Percentiles rank a stretch among this genome's conserved stretches.
Conservation (phyloP, 441 rosid genomes). For the Erodium trifolium region DNA sequence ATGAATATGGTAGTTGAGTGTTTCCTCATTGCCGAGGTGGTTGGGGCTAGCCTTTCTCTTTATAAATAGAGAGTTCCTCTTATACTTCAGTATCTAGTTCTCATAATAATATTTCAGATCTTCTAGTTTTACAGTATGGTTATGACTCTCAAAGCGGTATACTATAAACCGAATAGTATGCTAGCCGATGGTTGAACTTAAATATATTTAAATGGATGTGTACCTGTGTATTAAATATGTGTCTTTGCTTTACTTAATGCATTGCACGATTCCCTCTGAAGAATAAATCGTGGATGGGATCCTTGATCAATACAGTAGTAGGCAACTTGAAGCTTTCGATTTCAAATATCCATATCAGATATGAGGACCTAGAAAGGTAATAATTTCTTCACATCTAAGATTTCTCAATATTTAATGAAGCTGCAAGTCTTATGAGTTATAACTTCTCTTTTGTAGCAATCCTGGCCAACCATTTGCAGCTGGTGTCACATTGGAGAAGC, state of each 20-base stretch:
- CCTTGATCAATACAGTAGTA: slow-evolving; percentile 80
- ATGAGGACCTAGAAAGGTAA: slow-evolving; percentile 97
- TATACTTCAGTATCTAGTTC: no score
- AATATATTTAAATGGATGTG: background rate
- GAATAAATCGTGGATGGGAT: slow-evolving; percentile 97
- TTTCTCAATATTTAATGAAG: slow-evolving; percentile 12
- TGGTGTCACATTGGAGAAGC: slow-evolving; percentile 86
- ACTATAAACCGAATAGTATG: background rate
- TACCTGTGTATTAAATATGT: background rate
- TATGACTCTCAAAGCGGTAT: background rate
- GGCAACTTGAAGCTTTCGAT: slow-evolving; percentile 98
- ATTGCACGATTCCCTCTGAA: slow-evolving; percentile 36
- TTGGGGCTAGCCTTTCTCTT: no score
- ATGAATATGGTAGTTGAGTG: no score
- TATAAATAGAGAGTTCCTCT: no score
- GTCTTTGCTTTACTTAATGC: slow-evolving; percentile 8
- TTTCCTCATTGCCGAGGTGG: no score
- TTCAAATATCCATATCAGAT: slow-evolving; percentile 96
- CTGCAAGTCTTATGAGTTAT: slow-evolving; percentile 12
- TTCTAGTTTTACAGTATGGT: no score
- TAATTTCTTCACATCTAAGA: slow-evolving; percentile 13
- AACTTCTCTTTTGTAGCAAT: slow-evolving; percentile 51
- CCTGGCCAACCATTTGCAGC: slow-evolving; percentile 89
- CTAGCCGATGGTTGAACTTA: background rate
- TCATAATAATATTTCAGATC: no score